Conservation (phyloP, 441 rosid genomes). For the Adansonia madagascariensis region DNA sequence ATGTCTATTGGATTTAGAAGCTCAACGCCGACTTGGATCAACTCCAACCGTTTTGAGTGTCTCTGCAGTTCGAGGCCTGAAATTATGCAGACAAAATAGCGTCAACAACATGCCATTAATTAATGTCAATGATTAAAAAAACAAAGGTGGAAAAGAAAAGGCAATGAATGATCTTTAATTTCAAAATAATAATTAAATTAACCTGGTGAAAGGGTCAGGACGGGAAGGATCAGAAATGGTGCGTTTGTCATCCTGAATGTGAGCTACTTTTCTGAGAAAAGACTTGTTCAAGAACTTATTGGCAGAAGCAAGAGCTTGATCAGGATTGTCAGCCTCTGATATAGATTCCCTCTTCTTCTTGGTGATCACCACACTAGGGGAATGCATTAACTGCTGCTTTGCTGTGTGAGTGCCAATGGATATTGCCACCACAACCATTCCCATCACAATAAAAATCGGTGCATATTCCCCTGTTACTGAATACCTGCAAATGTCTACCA, state of each 20-base stretch:
- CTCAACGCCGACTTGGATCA: conserved; percentile 25
- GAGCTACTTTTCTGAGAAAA: conserved; percentile 38
- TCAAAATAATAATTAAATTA: too few species aligned
- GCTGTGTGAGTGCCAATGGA: conserved; percentile 31
- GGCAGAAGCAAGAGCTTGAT: neutral
- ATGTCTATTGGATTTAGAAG: neutral
- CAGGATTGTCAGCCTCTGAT: conserved; percentile 39
- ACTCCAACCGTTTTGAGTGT: conserved; percentile 33
- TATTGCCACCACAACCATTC: conserved; percentile 28
- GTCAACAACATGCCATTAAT: neutral
- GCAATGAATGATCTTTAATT: neutral
- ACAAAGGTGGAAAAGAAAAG: too few species aligned
- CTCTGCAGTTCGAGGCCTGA: conserved; percentile 34
- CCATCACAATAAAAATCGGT: conserved; percentile 26
- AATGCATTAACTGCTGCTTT: conserved; percentile 36
- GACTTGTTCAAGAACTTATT: conserved; percentile 35
- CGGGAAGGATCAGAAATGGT: conserved; percentile 23
- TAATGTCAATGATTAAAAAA: neutral
- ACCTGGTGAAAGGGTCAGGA: conserved; percentile 30
- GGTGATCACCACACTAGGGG: conserved; percentile 32
- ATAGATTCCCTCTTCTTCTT: conserved; percentile 39
- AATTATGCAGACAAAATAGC: neutral
- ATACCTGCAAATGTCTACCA: conserved; percentile 13
- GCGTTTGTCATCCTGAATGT: conserved; percentile 33
- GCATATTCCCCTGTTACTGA: conserved; percentile 16